These are phyloP conservation scores for Anastatica hierochuntica DNA, from an alignment of 345 rosid genomes.

Conservation along the genomic window DNA sequence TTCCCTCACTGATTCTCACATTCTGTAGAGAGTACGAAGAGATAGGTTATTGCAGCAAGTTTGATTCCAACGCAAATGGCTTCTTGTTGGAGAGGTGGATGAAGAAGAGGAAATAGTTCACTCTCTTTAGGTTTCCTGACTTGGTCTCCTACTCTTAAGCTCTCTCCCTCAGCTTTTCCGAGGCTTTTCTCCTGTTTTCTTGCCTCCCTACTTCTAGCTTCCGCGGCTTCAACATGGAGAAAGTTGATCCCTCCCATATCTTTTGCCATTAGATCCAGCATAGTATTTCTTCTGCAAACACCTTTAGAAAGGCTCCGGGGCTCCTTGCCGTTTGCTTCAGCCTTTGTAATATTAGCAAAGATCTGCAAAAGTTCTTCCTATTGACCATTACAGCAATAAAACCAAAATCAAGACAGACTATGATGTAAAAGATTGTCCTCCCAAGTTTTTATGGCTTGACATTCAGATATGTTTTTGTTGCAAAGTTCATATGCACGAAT, in stretches of 20 bases:
- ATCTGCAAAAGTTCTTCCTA: no score
- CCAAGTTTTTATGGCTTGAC: no score
- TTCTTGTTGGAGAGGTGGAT: slow-evolving; percentile 13
- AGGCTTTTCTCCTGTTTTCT: slow-evolving; percentile 28
- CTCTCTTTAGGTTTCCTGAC: slow-evolving; percentile 9
- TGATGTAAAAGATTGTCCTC: no score
- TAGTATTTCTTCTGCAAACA: slow-evolving; percentile 34
- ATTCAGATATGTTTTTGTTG: no score
- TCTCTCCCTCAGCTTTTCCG: slow-evolving; percentile 38
- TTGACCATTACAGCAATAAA: no score
- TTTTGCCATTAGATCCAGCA: slow-evolving; percentile 28
- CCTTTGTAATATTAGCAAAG: no score
- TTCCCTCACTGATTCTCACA: not conserved
- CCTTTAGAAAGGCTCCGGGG: slow-evolving; percentile 10
- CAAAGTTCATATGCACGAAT: not conserved
- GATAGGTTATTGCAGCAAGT: slow-evolving; percentile 2
- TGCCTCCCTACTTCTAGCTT: slow-evolving; percentile 41
- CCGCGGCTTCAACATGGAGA: slow-evolving; percentile 31
- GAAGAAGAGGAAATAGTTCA: slow-evolving; percentile 14
- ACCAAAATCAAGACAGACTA: no score
- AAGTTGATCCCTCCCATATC: slow-evolving; percentile 21
- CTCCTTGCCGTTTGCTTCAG: slow-evolving; percentile 18
- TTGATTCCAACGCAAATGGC: slow-evolving; percentile 29
- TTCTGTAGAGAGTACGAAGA: no score
- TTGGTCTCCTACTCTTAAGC: slow-evolving; percentile 20